phyloP scores from a whole-genome alignment of 441 rosid genomes.

The Pelargonium hybrid region DNA sequence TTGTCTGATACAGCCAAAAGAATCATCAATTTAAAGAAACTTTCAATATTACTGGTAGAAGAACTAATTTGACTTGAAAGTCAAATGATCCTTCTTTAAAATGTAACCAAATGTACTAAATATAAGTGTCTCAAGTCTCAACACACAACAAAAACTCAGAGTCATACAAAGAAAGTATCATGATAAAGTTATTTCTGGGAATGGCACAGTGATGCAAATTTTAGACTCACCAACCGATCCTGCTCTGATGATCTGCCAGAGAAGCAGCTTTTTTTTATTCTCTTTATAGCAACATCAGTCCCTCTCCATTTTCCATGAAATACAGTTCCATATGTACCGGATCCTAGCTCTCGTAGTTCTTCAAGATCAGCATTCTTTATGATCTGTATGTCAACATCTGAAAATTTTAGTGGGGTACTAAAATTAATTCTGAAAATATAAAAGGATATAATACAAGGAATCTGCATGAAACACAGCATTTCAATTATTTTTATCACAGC shows the following conservation, averaged over 20 bases:
- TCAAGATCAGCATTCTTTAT: slow-evolving; percentile 69
- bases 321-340: slow-evolving; percentile 91
- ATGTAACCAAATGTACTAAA: background rate
- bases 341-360: slow-evolving; percentile 73
- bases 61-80: background rate
- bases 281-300: slow-evolving; percentile 86
- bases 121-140: background rate
- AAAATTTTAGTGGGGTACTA: background rate
- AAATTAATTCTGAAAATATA: slow-evolving; percentile 6
- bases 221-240: slow-evolving; percentile 56
- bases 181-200: background rate
- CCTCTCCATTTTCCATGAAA: slow-evolving; percentile 91
- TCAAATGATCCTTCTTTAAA: background rate
- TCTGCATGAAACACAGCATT: background rate
- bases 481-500: background rate
- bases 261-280: slow-evolving; percentile 80
- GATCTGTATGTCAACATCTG: slow-evolving; percentile 34
- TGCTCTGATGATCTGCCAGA: slow-evolving; percentile 67
- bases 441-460: background rate
- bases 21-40: too few relatives aligned
- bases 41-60: background rate
- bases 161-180: background rate
- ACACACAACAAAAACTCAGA: background rate
- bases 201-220: background rate
- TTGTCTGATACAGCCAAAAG: too few relatives aligned